Base-by-base conservation (phyloP, 169 alveolate species). In the Perkinsus chesapeaki region DNA sequence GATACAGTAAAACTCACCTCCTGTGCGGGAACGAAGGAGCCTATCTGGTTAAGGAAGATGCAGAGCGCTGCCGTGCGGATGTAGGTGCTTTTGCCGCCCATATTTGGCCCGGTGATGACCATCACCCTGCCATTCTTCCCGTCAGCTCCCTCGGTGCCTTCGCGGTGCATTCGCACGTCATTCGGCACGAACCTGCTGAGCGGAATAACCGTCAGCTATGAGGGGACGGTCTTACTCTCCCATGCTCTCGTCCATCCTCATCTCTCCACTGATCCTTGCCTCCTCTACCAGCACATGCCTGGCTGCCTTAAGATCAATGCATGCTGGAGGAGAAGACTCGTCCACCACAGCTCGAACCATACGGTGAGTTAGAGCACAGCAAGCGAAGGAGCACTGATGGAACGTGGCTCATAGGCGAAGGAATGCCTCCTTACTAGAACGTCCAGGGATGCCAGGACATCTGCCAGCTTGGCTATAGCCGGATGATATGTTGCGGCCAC, bases 81-180 rank as follows among this genome's bases (percentile, higher is more conserved):
- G 93, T 97, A 98, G 9, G 99, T 99, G 92, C 99, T 97, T 93
- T 99, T 99, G 39, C 99, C 99, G 39, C 99, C 99, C 99, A 99
- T 99, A 94, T 99, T 99, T 12, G 99, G 99, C n/a, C 99, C 99
- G 5, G 99, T 99, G 39, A 98, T 98, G 60, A 98, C 97, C 92
- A 96, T 97, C 39, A 98, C 94, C 92, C 98, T 95, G 37, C 98
- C 96, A 36, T 96, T 92, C 7, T 16, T 1, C 0, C 82, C 82
- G 31, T 60, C 31, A 27, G 31, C 3, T 9, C 31, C 3, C 7
- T 23, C 82, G 3, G 82, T 60, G 27, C 82, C 82, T 48, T 97
- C 95, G 60, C 97, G 93, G 36, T 94, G 96, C 96, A 97, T 95
- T 48, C 92, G 93, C 36, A 96, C 95, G 93, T 97, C 98, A 95